A percentile compares a stretch with the other conserved stretches of the same genome.
Conservation (phyloP, 208 protist species). For the Wallacemonas sp. region DNA sequence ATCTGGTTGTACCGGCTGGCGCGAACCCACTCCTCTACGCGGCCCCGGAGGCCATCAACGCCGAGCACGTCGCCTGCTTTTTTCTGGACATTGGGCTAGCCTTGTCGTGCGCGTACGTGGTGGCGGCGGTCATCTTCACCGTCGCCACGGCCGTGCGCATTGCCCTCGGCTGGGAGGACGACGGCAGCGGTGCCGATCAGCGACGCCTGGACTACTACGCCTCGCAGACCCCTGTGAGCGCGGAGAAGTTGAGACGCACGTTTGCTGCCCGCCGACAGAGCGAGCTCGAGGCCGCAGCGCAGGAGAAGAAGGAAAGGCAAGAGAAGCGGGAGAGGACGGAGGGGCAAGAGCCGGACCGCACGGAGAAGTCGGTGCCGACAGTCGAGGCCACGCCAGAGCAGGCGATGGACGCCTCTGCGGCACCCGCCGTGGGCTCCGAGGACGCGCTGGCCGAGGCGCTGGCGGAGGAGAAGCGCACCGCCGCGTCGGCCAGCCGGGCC, state of each 20-base stretch:
- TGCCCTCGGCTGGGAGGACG: conserved; percentile 33
- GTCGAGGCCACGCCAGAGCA: too few relatives aligned
- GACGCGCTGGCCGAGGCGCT: not conserved
- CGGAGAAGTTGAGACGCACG: conserved; percentile 18
- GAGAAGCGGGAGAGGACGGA: not conserved
- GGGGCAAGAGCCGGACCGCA: not conserved
- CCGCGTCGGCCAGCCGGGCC: too few relatives aligned
- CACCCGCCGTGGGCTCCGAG: conserved; percentile 1
- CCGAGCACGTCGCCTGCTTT: conserved; percentile 40
- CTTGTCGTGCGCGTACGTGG: conserved; percentile 33
- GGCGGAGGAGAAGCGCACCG: not conserved
- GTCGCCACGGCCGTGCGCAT: conserved; percentile 28
- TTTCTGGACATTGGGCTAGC: conserved; percentile 19
- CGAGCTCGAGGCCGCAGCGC: not conserved
- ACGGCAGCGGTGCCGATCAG: conserved; percentile 23
- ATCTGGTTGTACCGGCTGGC: conserved; percentile 34
- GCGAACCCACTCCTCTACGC: conserved; percentile 64
- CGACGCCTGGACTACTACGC: conserved; percentile 42
- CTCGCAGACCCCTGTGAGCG: conserved; percentile 22
- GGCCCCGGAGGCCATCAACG: conserved; percentile 38
- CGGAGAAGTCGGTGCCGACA: too few relatives aligned
- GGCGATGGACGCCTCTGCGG: too few relatives aligned
- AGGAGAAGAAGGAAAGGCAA: not conserved
- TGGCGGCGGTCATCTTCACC: conserved; percentile 39
- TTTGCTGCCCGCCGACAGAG: not conserved